A percentile compares a stretch with the other conserved stretches of the same genome.
phyloP scores from a whole-genome alignment of 2,329 filamentous ascomycete genomes.

The Apiospora phragmitis region DNA sequence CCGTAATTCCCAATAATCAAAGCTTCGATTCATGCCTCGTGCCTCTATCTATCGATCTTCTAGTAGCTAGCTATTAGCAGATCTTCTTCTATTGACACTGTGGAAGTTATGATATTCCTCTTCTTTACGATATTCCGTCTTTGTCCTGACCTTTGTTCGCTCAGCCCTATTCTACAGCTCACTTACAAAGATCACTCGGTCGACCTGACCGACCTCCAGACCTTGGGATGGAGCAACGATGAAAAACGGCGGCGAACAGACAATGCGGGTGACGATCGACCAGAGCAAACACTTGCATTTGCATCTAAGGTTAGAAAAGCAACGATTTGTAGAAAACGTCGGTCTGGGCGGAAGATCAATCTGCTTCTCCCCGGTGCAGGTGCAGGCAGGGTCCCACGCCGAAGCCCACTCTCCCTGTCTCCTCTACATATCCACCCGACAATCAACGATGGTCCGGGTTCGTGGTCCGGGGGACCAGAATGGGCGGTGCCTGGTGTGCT shows the following conservation, averaged over 20 bases:
- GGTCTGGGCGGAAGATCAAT: conserved; percentile 5
- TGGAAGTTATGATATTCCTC: background rate
- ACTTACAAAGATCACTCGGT: background rate
- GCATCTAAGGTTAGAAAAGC: conserved; percentile 4
- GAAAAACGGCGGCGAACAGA: background rate
- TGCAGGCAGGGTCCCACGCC: no score
- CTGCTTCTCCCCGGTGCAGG: background rate
- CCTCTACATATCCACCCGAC: background rate
- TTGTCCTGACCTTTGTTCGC: background rate
- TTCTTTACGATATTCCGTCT: background rate
- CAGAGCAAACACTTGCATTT: background rate
- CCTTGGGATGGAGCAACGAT: background rate
- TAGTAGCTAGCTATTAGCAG: background rate
- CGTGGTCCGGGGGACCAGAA: background rate
- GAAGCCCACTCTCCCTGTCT: no score
- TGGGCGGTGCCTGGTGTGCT: background rate
- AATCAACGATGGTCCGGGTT: background rate
- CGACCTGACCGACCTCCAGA: background rate
- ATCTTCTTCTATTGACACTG: background rate
- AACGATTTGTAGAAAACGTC: background rate
- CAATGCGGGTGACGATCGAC: conserved; percentile 3
- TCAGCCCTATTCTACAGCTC: background rate
- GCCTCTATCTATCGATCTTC: background rate
- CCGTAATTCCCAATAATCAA: background rate
- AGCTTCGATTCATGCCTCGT: background rate